phyloP scores from a whole-genome alignment of 2,329 filamentous ascomycete species.

The Colletotrichum cordylinicola region DNA sequence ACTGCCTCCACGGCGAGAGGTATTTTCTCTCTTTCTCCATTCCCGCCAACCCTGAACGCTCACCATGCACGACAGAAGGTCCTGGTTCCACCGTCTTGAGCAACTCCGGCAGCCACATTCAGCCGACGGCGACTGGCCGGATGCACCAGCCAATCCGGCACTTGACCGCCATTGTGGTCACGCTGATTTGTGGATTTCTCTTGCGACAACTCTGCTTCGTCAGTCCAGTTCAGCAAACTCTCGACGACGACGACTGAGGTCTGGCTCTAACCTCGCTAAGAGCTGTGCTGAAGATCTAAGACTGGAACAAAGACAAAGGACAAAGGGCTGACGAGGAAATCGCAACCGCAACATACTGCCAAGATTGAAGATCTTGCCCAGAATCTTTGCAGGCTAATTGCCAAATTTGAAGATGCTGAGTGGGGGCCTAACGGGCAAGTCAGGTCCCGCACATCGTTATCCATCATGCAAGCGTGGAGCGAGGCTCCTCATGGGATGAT shows the following conservation, averaged over 20 bases:
- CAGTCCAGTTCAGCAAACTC: background rate
- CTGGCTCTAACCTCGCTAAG: background rate
- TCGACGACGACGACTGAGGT: background rate
- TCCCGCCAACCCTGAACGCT: background rate
- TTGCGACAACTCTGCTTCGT: background rate
- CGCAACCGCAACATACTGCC: background rate
- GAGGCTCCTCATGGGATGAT: constrained; percentile 10
- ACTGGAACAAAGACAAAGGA: background rate
- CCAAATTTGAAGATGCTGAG: background rate
- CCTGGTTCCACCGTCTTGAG: background rate
- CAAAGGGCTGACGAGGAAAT: background rate
- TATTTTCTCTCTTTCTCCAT: background rate
- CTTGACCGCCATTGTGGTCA: constrained; percentile 27
- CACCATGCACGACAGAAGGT: constrained; percentile 13
- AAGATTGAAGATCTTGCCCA: constrained; percentile 12
- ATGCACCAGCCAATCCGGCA: constrained; percentile 8
- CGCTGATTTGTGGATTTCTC: constrained; percentile 6
- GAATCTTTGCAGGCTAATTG: background rate
- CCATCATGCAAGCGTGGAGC: constrained; percentile 13
- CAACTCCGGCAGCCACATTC: constrained; percentile 12
- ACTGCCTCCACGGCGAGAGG: background rate
- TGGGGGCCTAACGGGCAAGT: constrained; percentile 12
- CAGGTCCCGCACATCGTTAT: constrained; percentile 12
- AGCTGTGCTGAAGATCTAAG: background rate
- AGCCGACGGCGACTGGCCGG: constrained; percentile 1